Percentiles rank a stretch among this genome's conserved stretches.
These are phyloP conservation scores for Gynandropsis gynandra DNA, from an alignment of 345 rosid species.

Conservation along the genomic window DNA sequence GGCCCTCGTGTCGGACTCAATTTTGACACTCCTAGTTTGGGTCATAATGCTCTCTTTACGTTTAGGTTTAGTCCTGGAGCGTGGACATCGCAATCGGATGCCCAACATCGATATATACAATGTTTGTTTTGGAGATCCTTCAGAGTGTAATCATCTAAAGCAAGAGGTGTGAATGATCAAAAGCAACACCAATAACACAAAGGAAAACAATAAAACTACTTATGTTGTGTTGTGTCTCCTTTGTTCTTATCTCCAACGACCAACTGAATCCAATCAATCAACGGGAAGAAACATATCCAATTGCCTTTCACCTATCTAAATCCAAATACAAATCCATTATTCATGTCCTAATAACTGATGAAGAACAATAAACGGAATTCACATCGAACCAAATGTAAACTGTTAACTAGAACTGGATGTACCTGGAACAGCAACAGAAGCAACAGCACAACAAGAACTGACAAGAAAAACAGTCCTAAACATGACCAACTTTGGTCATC, in stretches of 20 bases:
- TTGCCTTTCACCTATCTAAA: too few relatives aligned
- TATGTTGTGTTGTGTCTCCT: constrained; percentile 16
- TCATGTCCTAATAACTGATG: too few relatives aligned
- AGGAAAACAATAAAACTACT: constrained; percentile 27
- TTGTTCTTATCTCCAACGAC: constrained; percentile 14
- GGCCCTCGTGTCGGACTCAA: too few relatives aligned
- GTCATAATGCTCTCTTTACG: too few relatives aligned
- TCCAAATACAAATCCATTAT: too few relatives aligned
- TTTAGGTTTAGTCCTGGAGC: too few relatives aligned
- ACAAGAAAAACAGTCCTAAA: constrained; percentile 15
- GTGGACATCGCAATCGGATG: too few relatives aligned
- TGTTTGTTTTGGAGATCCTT: too few relatives aligned
- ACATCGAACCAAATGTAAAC: neutral
- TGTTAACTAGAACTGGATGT: neutral
- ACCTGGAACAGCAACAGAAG: constrained; percentile 23
- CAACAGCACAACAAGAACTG: constrained; percentile 21
- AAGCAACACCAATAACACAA: constrained; percentile 16
- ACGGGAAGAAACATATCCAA: neutral
- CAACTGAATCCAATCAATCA: constrained; percentile 3
- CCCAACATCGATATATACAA: too few relatives aligned
- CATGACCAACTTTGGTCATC: constrained; percentile 17
- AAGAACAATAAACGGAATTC: constrained; percentile 5
- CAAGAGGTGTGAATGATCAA: too few relatives aligned
- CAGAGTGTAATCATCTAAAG: too few relatives aligned
- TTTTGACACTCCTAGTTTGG: too few relatives aligned